Conservation (phyloP, 352 stramenopile genomes). For the Pelagophyceae sp. region DNA sequence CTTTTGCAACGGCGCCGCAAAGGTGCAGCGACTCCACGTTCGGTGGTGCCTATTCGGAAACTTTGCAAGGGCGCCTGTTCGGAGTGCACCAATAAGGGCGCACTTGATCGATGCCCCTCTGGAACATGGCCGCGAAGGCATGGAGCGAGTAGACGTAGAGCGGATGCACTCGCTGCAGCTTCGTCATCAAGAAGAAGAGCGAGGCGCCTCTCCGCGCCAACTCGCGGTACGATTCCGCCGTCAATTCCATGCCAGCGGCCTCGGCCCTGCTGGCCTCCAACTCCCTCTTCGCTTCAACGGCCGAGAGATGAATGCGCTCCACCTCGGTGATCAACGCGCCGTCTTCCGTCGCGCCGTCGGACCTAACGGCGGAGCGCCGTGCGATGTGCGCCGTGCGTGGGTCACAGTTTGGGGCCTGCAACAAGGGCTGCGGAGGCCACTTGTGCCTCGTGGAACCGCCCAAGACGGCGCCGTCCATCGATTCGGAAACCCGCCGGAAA, state of each 20-base stretch:
- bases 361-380: too few species aligned
- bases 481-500: too few species aligned
- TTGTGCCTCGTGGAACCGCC: too few species aligned
- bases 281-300: slow-evolving; percentile 62
- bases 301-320: slow-evolving; percentile 76
- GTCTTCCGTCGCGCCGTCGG: background rate
- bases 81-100: slow-evolving; percentile 33
- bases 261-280: slow-evolving; percentile 40
- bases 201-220: slow-evolving; percentile 72
- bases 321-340: slow-evolving; percentile 72
- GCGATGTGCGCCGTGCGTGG: slow-evolving; percentile 74
- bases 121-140: slow-evolving; percentile 82
- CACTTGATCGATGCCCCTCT: slow-evolving; percentile 65
- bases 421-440: too few species aligned
- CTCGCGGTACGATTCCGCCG: slow-evolving; percentile 68
- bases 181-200: slow-evolving; percentile 85
- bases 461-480: too few species aligned
- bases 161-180: slow-evolving; percentile 84
- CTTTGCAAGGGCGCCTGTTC: too few species aligned
- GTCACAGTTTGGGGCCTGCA: too few species aligned
- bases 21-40: too few species aligned
- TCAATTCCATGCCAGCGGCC: slow-evolving; percentile 72
- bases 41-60: too few species aligned
- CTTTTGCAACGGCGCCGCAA: too few species aligned
- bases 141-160: slow-evolving; percentile 89